These are phyloP conservation scores for Eutypa lata DNA, from an alignment of 2,329 filamentous ascomycete genomes.

Conservation along the genomic window DNA sequence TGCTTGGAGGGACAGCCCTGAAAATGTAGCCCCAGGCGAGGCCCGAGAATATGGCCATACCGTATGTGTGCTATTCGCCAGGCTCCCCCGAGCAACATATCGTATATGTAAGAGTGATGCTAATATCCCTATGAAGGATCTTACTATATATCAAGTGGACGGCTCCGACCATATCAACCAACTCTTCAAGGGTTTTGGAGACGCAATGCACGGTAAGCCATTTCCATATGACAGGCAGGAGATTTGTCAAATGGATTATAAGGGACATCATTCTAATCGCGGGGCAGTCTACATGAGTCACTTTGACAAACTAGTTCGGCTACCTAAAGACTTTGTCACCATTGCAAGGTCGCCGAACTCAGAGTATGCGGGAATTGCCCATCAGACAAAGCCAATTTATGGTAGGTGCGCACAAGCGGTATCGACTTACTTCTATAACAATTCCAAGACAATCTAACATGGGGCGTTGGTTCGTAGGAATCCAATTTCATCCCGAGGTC, in stretches of 20 bases:
- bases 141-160: too few species aligned
- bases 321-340: conserved; percentile 70
- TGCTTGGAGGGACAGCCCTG: conserved; percentile 62
- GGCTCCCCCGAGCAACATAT: too few species aligned
- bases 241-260: too few species aligned
- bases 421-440: too few species aligned
- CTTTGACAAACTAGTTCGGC: conserved; percentile 74
- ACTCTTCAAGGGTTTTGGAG: conserved; percentile 77
- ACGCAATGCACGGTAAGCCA: too few species aligned
- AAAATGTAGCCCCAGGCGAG: conserved; percentile 66
- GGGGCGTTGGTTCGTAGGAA: not conserved
- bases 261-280: conserved; percentile 51
- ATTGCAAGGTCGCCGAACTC: conserved; percentile 76
- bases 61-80: too few species aligned
- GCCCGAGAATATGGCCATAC: too few species aligned
- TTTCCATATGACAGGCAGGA: too few species aligned
- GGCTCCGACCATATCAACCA: conserved; percentile 71
- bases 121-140: too few species aligned
- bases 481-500: conserved; percentile 2
- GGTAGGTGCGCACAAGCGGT: too few species aligned
- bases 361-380: conserved; percentile 76
- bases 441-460: too few species aligned
- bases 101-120: too few species aligned
- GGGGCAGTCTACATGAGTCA: conserved; percentile 85
- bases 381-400: conserved; percentile 67